Base-by-base conservation (phyloP, 179 eudicot species). In the Corrigiola litoralis region DNA sequence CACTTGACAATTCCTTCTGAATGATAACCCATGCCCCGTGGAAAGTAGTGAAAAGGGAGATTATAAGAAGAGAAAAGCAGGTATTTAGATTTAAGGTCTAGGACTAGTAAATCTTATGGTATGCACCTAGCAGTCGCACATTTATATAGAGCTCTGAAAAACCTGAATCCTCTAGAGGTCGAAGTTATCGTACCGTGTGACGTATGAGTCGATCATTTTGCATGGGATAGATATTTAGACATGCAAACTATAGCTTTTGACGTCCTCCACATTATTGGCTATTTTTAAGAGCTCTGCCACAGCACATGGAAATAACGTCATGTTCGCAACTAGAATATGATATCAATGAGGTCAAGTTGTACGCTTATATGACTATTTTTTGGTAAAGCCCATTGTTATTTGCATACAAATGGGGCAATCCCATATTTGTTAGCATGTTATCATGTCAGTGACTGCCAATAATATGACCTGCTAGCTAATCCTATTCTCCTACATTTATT, bases 221-320 rank as follows among this genome's bases (percentile, higher is more conserved):
- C 63, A 69, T 58, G 75, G n/a, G 63, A 69, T n/a, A 41, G 3
- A 29, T 51, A 59, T 23, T 45, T 18, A 44, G 67, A 36, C 71
- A 58, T 64, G 63, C 70, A 34, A 62, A 31, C 42, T 52, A 37
- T 58, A 58, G 52, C 53, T 65, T 60, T 18, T 33, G 31, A 66
- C 21, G 49, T 42, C 49, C 38, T 34, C 45, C 36, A 36, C 58
- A 65, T 75, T 59, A 75, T 70, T 57, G 25, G 36, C 66, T 57
- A 53, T 29, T 41, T 53, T 46, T 25, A 55, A 31, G 57, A 56
- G 28, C 3, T 61, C 67, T 69, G 74, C 11, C 27, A 40, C 38
- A 49, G 68, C 70, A 74, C 74, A 64, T 74, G 73, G 67, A 61
- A 57, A 23, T 57, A 38, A 68, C 33, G 53, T 50, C 68, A 48